Base-by-base conservation (phyloP, 1,284 basidiomycete species). In the Takashimella tepidaria region DNA sequence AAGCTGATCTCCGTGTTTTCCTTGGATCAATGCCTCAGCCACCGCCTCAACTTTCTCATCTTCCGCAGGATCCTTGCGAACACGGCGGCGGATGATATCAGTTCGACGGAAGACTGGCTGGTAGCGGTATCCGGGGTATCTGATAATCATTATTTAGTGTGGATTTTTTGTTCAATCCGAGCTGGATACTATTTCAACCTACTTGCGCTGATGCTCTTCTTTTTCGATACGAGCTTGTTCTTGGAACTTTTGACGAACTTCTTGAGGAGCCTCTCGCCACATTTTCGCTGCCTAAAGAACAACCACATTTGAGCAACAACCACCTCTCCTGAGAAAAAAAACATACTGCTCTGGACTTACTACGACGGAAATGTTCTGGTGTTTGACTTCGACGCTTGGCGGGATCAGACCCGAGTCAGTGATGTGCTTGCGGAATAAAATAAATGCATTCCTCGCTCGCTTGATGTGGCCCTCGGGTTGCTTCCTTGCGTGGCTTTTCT, bases 301-400 rank as follows among this genome's bases (percentile, higher is more conserved):
- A 45, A 13, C n/a, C n/a, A n/a, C n/a, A n/a, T n/a, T n/a, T n/a
- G 2, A 49, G 25, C 22, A 5, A 44, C 21, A 20, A 5, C 6
- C 6, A 13, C 19, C 24, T n/a, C n/a, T n/a, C n/a, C n/a, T 37
- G 23, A 37, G 1, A 11, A 27, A n/a, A 26, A 19, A 31, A 12
- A 45, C 4, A 21, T 5, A 25, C 22, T 31, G 41, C 10, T 22
- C 19, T 10, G n/a, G n/a, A 65, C 69, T 56, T 44, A 71, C 69
- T 24, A 74, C 69, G 1, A 74, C 69, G 16, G 70, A 72, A 54
- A 74, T 72, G 50, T 72, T 74, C 56, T 74, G 72, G 54, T 74
- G 72, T 50, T 74, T 74, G 21, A 69, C 65, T 53, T 74, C 72
- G 16, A 74, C 72, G 37, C 59, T 62, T 3, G 70, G 60, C 10